A percentile compares a stretch with the other conserved stretches of the same genome.
phyloP scores from a whole-genome alignment of 805 yeast genomes.

The Metschnikowia gelsemii region DNA sequence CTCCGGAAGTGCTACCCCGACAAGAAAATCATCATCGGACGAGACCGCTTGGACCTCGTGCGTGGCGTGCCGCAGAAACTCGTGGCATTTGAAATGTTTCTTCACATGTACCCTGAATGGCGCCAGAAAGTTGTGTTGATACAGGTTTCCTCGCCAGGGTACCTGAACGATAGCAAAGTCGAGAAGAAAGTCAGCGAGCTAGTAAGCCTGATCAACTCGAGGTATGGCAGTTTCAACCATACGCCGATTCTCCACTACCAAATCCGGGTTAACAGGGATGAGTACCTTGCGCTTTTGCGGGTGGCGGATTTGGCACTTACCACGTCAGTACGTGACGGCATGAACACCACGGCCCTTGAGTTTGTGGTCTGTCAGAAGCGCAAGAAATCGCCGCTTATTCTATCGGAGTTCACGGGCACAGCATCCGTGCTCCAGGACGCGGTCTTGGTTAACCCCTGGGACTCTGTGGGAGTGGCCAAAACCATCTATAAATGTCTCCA shows the following conservation, averaged over 20 bases:
- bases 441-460: conserved; percentile 94
- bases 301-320: conserved; percentile 89
- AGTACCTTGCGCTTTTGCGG: conserved; percentile 81
- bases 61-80: conserved; percentile 93
- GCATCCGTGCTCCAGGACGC: conserved; percentile 70
- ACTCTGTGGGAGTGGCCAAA: conserved; percentile 87
- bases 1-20: conserved; percentile 61
- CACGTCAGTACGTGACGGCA: conserved; percentile 91
- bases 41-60: conserved; percentile 89
- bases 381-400: conserved; percentile 70
- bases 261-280: conserved; percentile 82
- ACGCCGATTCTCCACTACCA: conserved; percentile 93
- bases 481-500: conserved; percentile 68
- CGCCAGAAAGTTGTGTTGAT: conserved; percentile 79
- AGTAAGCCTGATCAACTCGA: conserved; percentile 77
- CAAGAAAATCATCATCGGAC: conserved; percentile 82
- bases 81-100: conserved; percentile 84
- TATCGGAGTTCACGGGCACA: conserved; percentile 93
- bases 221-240: conserved; percentile 76
- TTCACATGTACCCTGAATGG: conserved; percentile 93
- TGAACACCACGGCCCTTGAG: conserved; percentile 93
- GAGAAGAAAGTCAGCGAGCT: conserved; percentile 84
- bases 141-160: conserved; percentile 86
- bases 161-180: conserved; percentile 56
- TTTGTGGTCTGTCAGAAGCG: conserved; percentile 83